Conservation (phyloP, 2,329 filamentous ascomycete genomes). For the Sclerotinia glacialis region DNA sequence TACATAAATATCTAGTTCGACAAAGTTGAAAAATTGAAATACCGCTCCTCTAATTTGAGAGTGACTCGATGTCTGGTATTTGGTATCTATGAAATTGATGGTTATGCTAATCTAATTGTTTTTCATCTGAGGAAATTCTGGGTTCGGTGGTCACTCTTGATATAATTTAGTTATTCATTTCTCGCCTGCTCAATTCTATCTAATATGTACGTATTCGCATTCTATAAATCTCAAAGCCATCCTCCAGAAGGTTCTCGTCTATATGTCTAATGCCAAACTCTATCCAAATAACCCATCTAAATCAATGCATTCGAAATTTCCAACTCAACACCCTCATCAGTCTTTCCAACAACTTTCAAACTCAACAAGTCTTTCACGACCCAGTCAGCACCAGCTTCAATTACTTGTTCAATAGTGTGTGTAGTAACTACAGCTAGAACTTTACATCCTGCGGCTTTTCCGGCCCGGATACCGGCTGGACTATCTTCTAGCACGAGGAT, state of each 20-base stretch:
- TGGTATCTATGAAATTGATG: no score
- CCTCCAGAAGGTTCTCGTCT: background rate
- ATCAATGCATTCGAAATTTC: conserved; percentile 34
- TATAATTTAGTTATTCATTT: no score
- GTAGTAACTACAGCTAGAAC: conserved; percentile 66
- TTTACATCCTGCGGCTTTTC: conserved; percentile 68
- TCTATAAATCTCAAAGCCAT: background rate
- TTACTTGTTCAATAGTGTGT: conserved; percentile 58
- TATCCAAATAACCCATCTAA: background rate
- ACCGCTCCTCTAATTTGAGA: no score
- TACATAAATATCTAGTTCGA: no score
- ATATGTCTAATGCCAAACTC: background rate
- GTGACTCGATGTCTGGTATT: no score
- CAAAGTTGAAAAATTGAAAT: no score
- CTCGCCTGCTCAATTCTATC: no score
- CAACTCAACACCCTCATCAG: conserved; percentile 43
- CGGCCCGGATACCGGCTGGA: conserved; percentile 64
- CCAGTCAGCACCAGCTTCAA: conserved; percentile 65
- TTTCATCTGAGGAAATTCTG: no score
- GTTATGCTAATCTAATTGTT: no score
- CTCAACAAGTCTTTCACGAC: conserved; percentile 65
- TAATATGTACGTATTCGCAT: no score
- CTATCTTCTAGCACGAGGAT: conserved; percentile 68
- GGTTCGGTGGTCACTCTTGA: no score
- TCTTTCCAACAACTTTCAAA: conserved; percentile 50